These are phyloP conservation scores for Salvia splendens DNA, from an alignment of 257 asterid species.

Conservation along the genomic window DNA sequence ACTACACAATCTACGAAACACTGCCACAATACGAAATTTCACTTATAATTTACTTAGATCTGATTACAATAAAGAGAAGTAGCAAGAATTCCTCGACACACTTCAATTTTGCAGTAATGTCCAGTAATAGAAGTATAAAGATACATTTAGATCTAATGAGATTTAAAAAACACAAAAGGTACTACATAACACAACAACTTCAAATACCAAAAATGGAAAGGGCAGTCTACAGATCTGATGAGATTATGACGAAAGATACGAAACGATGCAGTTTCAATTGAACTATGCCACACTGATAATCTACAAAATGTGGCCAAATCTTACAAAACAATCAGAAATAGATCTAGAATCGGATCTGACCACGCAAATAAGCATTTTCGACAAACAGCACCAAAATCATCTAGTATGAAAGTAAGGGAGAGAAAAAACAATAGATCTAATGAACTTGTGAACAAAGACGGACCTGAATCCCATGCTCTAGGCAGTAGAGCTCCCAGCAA, in stretches of 20 bases:
- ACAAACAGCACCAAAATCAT: not conserved
- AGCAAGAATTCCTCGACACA: not conserved
- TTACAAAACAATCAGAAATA: not conserved
- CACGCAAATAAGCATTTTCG: not conserved
- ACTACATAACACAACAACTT: not conserved
- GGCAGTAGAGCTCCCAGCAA: constrained; percentile 97
- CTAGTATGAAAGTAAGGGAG: not conserved
- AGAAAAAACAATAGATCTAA: constrained; percentile 21
- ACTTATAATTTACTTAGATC: not conserved
- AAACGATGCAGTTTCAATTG: not conserved
- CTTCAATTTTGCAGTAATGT: not conserved
- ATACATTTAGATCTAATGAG: not conserved
- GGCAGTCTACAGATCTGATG: constrained; percentile 16
- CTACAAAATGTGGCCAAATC: not conserved
- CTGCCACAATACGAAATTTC: not conserved
- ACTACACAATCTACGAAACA: not conserved
- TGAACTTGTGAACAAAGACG: constrained; percentile 13
- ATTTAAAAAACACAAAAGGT: not conserved
- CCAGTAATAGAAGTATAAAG: not conserved
- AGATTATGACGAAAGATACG: not conserved
- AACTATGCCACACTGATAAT: not conserved
- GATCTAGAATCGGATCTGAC: too few species aligned
- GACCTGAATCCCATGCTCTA: constrained; percentile 89
- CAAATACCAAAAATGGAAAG: not conserved
- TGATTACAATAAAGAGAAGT: not conserved